These are phyloP conservation scores for Gremmenia infestans DNA, from an alignment of 2,329 filamentous ascomycete genomes.

Conservation along the genomic window DNA sequence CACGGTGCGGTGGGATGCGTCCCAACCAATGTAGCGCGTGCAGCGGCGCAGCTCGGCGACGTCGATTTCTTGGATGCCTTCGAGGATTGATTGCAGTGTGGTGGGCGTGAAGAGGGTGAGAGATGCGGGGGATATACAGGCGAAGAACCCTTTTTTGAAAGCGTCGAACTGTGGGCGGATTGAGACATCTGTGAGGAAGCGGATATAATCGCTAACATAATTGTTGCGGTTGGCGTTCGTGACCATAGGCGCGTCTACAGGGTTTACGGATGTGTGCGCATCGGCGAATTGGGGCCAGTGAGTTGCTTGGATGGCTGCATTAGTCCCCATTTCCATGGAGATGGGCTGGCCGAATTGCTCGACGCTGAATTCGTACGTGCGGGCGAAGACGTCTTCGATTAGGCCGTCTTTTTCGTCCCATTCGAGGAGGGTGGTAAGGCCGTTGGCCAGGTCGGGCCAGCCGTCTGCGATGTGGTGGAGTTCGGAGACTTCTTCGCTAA, in stretches of 20 bases:
- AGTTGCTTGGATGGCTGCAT: conserved; percentile 15
- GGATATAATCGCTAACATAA: conserved; percentile 81
- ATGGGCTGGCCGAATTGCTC: conserved; percentile 52
- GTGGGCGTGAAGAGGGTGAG: conserved; percentile 63
- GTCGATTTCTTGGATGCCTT: conserved; percentile 79
- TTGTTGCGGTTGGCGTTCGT: conserved; percentile 72
- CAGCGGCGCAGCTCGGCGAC: conserved; percentile 65
- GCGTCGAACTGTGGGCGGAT: conserved; percentile 72
- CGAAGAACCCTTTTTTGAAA: conserved; percentile 75
- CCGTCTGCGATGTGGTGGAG: conserved; percentile 78
- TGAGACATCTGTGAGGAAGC: conserved; percentile 74
- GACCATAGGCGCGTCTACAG: conserved; percentile 59
- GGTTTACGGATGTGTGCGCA: conserved; percentile 32
- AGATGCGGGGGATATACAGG: conserved; percentile 66
- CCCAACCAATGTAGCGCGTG: conserved; percentile 78
- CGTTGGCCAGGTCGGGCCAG: conserved; percentile 76
- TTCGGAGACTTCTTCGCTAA: conserved; percentile 63
- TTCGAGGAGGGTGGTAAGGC: conserved; percentile 65
- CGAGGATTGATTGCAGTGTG: conserved; percentile 71
- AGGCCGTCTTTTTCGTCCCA: conserved; percentile 72
- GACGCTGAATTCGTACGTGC: conserved; percentile 81
- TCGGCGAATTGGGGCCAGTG: conserved; percentile 51
- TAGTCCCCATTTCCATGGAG: conserved; percentile 48
- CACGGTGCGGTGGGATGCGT: conserved; percentile 63
- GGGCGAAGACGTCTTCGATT: conserved; percentile 75